Evolutionary conservation across 2,329 filamentous ascomycete genomes (phyloP).

Genomic region (Myriosclerotinia duriaeana): DNA sequence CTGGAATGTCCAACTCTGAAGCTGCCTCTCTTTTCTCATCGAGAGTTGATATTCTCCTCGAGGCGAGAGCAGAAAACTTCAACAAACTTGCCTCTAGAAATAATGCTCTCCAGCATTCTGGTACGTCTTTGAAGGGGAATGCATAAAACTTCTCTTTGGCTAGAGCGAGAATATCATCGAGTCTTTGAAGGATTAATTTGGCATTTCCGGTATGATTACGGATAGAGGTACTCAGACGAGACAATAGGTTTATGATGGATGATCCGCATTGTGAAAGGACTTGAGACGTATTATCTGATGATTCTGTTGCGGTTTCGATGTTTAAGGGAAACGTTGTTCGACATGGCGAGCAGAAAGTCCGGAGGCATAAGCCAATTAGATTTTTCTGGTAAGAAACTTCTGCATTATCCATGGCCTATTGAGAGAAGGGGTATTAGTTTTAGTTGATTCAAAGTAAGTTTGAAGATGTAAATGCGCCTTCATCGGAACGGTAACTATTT

Average conservation of each 20-base stretch:
- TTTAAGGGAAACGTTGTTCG: not conserved
- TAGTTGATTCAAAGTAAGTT: too few species aligned
- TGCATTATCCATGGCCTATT: not conserved
- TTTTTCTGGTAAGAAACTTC: not conserved
- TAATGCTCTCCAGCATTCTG: slow-evolving; percentile 65
- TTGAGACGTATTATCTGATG: not conserved
- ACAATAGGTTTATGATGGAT: slow-evolving; percentile 29
- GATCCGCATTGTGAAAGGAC: slow-evolving; percentile 26
- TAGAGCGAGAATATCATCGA: slow-evolving; percentile 58
- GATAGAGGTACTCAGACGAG: slow-evolving; percentile 26
- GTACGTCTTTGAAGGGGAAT: slow-evolving; percentile 66
- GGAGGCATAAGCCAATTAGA: not conserved
- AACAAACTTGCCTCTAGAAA: slow-evolving; percentile 71
- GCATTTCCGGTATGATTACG: slow-evolving; percentile 20
- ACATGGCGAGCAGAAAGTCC: not conserved
- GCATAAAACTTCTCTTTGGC: slow-evolving; percentile 68
- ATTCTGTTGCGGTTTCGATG: not conserved
- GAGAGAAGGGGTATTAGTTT: too few species aligned
- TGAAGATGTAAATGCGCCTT: not conserved
- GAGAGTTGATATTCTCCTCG: slow-evolving; percentile 30
- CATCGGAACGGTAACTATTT: not conserved
- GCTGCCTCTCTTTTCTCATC: not conserved
- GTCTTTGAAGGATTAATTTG: slow-evolving; percentile 40
- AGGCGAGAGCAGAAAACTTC: slow-evolving; percentile 49
- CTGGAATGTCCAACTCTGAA: not conserved